These are phyloP conservation scores for Pythium monospermum DNA, from an alignment of 352 stramenopile species.

Conservation along the genomic window DNA sequence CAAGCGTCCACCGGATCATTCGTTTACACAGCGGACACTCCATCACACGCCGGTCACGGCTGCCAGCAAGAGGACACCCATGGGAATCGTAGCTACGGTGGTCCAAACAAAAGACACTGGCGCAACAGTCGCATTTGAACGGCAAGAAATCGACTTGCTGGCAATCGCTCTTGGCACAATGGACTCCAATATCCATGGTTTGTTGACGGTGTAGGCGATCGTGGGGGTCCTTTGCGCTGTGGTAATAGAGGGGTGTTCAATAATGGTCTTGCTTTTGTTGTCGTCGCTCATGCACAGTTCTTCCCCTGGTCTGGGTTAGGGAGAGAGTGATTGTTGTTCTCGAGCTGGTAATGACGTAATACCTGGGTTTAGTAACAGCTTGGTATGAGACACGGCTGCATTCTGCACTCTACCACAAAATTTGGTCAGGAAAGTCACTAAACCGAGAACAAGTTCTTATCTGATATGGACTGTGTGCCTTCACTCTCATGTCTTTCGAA, in stretches of 20 bases:
- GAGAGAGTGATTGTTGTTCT: slow-evolving; percentile 1
- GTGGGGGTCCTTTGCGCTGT: too few relatives aligned
- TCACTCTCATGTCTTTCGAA: too few relatives aligned
- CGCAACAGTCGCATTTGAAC: slow-evolving; percentile 84
- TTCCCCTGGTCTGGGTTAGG: background rate
- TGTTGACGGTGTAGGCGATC: too few relatives aligned
- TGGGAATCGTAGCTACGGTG: slow-evolving; percentile 79
- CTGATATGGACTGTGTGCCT: background rate
- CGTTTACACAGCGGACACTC: slow-evolving; percentile 65
- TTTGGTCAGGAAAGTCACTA: background rate
- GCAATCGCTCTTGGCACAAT: slow-evolving; percentile 62
- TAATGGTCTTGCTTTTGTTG: too few relatives aligned
- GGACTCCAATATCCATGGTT: slow-evolving; percentile 64
- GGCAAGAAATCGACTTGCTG: slow-evolving; percentile 82
- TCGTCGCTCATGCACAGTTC: too few relatives aligned
- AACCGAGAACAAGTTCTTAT: background rate
- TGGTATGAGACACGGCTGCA: background rate
- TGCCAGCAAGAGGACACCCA: slow-evolving; percentile 56
- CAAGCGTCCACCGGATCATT: slow-evolving; percentile 61
- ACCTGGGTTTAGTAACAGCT: slow-evolving; percentile 3
- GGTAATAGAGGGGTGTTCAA: too few relatives aligned
- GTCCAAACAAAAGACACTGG: slow-evolving; percentile 74
- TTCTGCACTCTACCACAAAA: background rate
- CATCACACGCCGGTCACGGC: slow-evolving; percentile 62
- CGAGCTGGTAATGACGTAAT: background rate